phyloP scores from a whole-genome alignment of 495 filamentous ascomycete species.

The Podospora comata region DNA sequence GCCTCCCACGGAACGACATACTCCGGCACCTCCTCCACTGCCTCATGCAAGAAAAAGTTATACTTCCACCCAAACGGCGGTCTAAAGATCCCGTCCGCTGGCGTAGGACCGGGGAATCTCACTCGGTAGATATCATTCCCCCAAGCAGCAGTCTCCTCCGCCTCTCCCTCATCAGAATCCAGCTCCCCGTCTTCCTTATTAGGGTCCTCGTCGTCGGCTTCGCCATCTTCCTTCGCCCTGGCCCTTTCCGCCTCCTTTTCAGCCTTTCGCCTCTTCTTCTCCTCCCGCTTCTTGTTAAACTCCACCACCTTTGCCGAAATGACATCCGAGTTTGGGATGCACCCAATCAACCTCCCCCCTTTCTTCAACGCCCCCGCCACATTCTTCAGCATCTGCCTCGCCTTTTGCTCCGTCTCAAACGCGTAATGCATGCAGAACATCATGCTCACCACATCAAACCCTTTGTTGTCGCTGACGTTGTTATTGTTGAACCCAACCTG shows the following conservation, averaged over 20 bases:
- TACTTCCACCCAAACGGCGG: constrained; percentile 98
- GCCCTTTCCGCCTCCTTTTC: constrained; percentile 21
- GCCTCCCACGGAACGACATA: constrained; percentile 98
- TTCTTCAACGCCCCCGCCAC: constrained; percentile 87
- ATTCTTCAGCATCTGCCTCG: constrained; percentile 88
- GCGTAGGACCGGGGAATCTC: constrained; percentile 75
- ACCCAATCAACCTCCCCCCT: constrained; percentile 88
- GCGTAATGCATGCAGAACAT: constrained; percentile 99
- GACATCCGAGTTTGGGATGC: constrained; percentile 89
- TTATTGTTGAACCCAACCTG: constrained; percentile 79
- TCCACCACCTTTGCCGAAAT: constrained; percentile 63
- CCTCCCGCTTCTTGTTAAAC: constrained; percentile 55
- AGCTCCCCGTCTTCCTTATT: constrained; percentile 46
- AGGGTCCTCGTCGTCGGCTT: constrained; percentile 13
- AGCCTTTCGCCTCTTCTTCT: constrained; percentile 47
- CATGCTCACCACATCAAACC: constrained; percentile 94
- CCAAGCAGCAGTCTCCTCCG: constrained; percentile 67
- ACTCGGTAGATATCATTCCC: constrained; percentile 91
- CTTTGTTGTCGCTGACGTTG: constrained; percentile 58
- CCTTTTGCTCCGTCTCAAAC: constrained; percentile 86
- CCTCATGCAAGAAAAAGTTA: constrained; percentile 90
- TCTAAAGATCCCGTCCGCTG: constrained; percentile 77
- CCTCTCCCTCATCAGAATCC: constrained; percentile 44
- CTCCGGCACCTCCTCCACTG: constrained; percentile 92
- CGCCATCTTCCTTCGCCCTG: constrained; percentile 18